Evolutionary conservation across 2,329 filamentous ascomycete genomes (phyloP), one percentile per base, ranked within the genome.

Genomic region (Ascosphaera acerosa): DNA sequence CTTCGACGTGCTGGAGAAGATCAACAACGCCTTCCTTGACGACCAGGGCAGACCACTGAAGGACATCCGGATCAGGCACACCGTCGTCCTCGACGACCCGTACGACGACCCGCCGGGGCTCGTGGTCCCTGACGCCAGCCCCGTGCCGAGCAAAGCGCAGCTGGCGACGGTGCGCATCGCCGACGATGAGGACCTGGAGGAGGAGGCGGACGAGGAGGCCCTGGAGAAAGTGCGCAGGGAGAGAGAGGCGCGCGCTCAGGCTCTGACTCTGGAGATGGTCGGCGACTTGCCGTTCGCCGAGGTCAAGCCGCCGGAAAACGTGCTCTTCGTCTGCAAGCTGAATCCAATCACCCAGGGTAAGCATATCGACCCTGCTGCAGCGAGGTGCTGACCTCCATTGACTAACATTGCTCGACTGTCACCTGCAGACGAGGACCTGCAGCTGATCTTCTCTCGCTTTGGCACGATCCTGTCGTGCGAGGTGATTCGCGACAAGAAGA

Each of bases 291-390:
- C 87, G 3, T 97, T 92, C 51, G 87, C 87, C 35, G 87, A 97
- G 53, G 82, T 97, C 42, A 89, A 84, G 43, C 87, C 87, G 3
- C 87, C 87, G 0, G 87, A 97, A 55, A 94, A 97, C 50, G 72
- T 97, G 10, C 62, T 97, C 2, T 97, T 97, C 47, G 82, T 97
- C 27, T 97, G 87, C 71, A 97, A 97, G 50, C 62, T 97, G 27
- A 97, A 97, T 43, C 87, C 87, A 0, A 81, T 97, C 29, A 97
- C 87, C 6, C 76, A 78, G 45, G 61, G 61, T 62, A 47, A 37
- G 45, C 41, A 33, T 16, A 10, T 17, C 26, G 29, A 5, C 29
- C 15, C 18, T 17, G 15, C 26, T n/a, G 10, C 15, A 15, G 19
- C 15, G 18, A 7, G 7, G 9, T 17, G n/a, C 28, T 28, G 30